These are phyloP conservation scores for Boletus albobrunnescens DNA, from an alignment of 1,284 basidiomycete species.

Conservation along the genomic window DNA sequence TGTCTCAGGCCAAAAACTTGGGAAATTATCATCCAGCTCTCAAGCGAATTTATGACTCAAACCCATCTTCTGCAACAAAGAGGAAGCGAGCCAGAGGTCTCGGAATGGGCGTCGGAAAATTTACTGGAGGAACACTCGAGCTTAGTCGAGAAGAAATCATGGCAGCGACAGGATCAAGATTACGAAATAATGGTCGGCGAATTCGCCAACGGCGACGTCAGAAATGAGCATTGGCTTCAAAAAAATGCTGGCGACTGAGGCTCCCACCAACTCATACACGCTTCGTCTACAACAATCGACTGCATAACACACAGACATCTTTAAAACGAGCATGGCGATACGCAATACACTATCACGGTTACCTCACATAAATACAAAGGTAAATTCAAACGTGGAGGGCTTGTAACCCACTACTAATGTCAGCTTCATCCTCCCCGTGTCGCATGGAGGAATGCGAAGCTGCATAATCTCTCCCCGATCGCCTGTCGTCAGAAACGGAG, in stretches of 20 bases:
- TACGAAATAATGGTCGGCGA: constrained; percentile 13
- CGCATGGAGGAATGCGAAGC: constrained; percentile 14
- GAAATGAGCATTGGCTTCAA: not conserved
- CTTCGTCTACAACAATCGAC: not conserved
- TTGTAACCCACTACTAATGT: constrained; percentile 23
- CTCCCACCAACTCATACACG: not conserved
- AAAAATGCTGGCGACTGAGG: not conserved
- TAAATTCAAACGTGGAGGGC: constrained; percentile 23
- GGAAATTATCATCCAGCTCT: constrained; percentile 77
- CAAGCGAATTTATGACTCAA: constrained; percentile 58
- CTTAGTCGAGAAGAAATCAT: constrained; percentile 59
- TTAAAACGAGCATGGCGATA: constrained; percentile 5
- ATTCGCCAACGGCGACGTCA: constrained; percentile 16
- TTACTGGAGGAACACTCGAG: constrained; percentile 61
- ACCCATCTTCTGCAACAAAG: constrained; percentile 26
- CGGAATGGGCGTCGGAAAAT: constrained; percentile 73
- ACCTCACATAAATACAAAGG: constrained; percentile 13
- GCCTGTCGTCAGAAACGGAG: constrained; percentile 25
- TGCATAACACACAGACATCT: constrained; percentile 5
- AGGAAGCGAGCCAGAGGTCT: constrained; percentile 61
- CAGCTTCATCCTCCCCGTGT: constrained; percentile 21
- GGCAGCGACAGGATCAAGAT: constrained; percentile 35
- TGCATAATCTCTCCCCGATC: constrained; percentile 25
- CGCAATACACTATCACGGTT: not conserved
- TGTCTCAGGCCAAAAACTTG: constrained; percentile 62